These are phyloP conservation scores for Ramichloridium luteum DNA, from an alignment of 2,329 filamentous ascomycete species.

Conservation along the genomic window DNA sequence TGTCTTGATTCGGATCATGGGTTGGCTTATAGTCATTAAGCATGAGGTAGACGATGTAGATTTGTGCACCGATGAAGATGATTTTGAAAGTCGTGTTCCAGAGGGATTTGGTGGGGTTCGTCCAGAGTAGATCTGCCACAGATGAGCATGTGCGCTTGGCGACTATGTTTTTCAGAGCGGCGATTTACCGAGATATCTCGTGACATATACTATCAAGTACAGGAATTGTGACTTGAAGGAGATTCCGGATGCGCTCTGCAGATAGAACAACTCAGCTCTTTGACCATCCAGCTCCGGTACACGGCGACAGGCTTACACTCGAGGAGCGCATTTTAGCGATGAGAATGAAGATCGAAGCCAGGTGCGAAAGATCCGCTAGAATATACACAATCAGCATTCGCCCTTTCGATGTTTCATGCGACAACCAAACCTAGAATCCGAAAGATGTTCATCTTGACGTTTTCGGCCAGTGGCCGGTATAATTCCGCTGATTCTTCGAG, in stretches of 20 bases:
- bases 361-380: conserved; percentile 85
- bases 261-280: neutral
- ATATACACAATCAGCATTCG: conserved; percentile 8
- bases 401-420: conserved; percentile 3
- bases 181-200: conserved; percentile 60
- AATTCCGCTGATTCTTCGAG: no score
- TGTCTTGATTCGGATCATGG: conserved; percentile 92
- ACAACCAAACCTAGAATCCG: conserved; percentile 49
- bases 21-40: conserved; percentile 94
- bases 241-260: conserved; percentile 89
- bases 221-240: conserved; percentile 98
- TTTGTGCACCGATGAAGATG: conserved; percentile 78
- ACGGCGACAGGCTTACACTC: conserved; percentile 49
- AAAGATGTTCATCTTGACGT: conserved; percentile 53
- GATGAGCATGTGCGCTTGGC: no score
- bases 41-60: conserved; percentile 97
- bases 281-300: neutral
- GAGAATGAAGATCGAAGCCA: conserved; percentile 85
- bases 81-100: conserved; percentile 97
- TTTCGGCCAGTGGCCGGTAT: no score
- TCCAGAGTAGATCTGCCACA: conserved; percentile 67
- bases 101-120: conserved; percentile 45
- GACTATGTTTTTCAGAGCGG: neutral
- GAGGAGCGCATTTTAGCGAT: conserved; percentile 88
- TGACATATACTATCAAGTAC: conserved; percentile 87